phyloP scores from a whole-genome alignment of 805 yeast species.

The Ogataea henricii region DNA sequence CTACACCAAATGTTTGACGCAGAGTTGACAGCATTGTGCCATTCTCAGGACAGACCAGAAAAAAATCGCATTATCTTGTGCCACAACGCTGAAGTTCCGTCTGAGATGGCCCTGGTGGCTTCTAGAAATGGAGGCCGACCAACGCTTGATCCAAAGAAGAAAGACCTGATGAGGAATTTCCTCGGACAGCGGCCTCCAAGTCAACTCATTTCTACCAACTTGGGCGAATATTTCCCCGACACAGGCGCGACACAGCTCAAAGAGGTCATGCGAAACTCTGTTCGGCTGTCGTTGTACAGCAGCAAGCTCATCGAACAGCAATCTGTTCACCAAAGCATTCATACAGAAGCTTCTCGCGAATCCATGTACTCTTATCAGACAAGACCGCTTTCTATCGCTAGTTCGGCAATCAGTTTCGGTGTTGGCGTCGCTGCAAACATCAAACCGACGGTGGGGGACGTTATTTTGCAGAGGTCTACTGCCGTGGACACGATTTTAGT shows the following conservation, averaged over 20 bases:
- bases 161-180: slow-evolving; percentile 43
- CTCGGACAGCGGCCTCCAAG: slow-evolving; percentile 94
- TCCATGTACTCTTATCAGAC: slow-evolving; percentile 28
- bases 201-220: slow-evolving; percentile 83
- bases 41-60: slow-evolving; percentile 69
- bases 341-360: slow-evolving; percentile 14
- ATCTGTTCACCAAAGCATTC: slow-evolving; percentile 9
- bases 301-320: slow-evolving; percentile 22
- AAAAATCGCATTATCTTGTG: slow-evolving; percentile 72
- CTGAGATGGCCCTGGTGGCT: slow-evolving; percentile 30
- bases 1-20: slow-evolving; percentile 64
- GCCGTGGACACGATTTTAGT: slow-evolving; percentile 49
- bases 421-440: slow-evolving; percentile 31
- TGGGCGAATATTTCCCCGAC: slow-evolving; percentile 90
- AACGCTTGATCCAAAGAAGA: background rate
- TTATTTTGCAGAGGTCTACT: slow-evolving; percentile 54
- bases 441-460: slow-evolving; percentile 63
- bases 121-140: slow-evolving; percentile 13
- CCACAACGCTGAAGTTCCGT: slow-evolving; percentile 62
- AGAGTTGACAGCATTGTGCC: slow-evolving; percentile 81
- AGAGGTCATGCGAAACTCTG: slow-evolving; percentile 81
- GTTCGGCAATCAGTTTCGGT: slow-evolving; percentile 32
- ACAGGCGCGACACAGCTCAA: slow-evolving; percentile 71
- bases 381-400: slow-evolving; percentile 29
- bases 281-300: slow-evolving; percentile 64